Evolutionary conservation across 2,329 filamentous ascomycete genomes (phyloP).

Genomic region (Aspergillus latus): DNA sequence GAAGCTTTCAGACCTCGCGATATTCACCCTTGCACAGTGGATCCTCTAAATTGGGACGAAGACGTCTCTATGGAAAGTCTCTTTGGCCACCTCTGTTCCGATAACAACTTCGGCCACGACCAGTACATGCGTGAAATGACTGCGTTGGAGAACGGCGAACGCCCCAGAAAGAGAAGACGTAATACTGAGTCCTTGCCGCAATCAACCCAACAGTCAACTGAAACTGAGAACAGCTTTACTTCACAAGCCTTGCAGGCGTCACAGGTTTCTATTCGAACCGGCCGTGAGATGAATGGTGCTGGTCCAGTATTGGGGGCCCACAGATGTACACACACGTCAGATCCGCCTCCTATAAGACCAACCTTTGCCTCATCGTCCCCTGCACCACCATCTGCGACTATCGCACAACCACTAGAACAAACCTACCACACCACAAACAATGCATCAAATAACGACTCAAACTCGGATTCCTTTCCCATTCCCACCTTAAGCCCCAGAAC

Average conservation of each 20-base stretch:
- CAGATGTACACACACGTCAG: background rate
- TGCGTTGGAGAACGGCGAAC: slow-evolving; percentile 21
- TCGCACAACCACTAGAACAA: slow-evolving; percentile 10
- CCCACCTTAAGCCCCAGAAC: slow-evolving; percentile 6
- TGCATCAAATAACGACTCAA: background rate
- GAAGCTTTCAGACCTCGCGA: slow-evolving; percentile 69
- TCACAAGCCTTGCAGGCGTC: background rate
- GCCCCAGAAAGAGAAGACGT: slow-evolving; percentile 22
- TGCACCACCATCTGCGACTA: background rate
- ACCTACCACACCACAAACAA: background rate
- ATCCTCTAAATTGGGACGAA: slow-evolving; percentile 63
- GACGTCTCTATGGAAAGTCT: slow-evolving; percentile 64
- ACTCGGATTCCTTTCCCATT: slow-evolving; percentile 10
- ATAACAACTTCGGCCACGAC: slow-evolving; percentile 64
- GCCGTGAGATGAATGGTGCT: background rate
- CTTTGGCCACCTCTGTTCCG: slow-evolving; percentile 70
- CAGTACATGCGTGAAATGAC: slow-evolving; percentile 52
- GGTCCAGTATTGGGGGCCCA: background rate
- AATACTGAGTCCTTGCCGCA: slow-evolving; percentile 19
- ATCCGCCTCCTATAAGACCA: background rate
- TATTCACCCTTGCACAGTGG: slow-evolving; percentile 78
- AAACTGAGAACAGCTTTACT: slow-evolving; percentile 10
- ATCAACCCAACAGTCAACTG: slow-evolving; percentile 24
- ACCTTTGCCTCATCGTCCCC: background rate
- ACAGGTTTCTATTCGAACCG: background rate